Evolutionary conservation across 2,329 filamentous ascomycete genomes (phyloP).

Genomic region (Aspergillus intermedius): DNA sequence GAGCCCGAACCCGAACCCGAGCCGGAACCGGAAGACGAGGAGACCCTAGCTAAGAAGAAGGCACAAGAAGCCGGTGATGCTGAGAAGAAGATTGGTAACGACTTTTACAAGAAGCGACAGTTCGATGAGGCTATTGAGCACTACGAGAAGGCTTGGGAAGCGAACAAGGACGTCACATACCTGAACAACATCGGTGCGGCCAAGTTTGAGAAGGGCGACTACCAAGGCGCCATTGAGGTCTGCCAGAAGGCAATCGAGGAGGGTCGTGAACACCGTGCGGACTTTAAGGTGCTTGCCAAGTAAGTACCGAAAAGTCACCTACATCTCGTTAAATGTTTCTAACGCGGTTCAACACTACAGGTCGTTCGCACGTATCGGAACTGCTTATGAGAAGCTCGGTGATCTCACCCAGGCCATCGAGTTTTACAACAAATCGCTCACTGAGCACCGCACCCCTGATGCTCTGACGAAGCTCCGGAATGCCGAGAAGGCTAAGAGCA

Average conservation of each 20-base stretch:
- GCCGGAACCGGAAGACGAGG: conserved; percentile 68
- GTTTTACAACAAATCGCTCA: conserved; percentile 88
- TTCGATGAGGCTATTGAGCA: conserved; percentile 93
- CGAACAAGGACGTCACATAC: conserved; percentile 94
- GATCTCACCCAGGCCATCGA: conserved; percentile 74
- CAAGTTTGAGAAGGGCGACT: conserved; percentile 94
- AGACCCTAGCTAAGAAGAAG: conserved; percentile 74
- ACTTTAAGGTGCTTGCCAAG: conserved; percentile 98
- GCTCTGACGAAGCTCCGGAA: conserved; percentile 86
- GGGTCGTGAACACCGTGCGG: conserved; percentile 79
- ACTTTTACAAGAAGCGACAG: conserved; percentile 96
- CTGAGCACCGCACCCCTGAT: conserved; percentile 93
- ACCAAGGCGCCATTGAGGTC: conserved; percentile 73
- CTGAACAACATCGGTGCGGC: conserved; percentile 93
- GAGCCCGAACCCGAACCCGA: conserved; percentile 57
- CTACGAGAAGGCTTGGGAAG: conserved; percentile 91
- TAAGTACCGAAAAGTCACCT: conserved; percentile 29
- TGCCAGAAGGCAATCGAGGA: conserved; percentile 87
- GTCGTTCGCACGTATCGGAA: conserved; percentile 88
- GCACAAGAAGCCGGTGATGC: conserved; percentile 89
- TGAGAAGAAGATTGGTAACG: conserved; percentile 89
- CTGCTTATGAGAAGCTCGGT: conserved; percentile 85
- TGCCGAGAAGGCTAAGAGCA: conserved; percentile 79
- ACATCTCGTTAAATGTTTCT: conserved; percentile 3
- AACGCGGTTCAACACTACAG: conserved; percentile 22